Base-by-base conservation (phyloP, 2,329 filamentous ascomycete genomes). In the Colletotrichum sp. region DNA sequence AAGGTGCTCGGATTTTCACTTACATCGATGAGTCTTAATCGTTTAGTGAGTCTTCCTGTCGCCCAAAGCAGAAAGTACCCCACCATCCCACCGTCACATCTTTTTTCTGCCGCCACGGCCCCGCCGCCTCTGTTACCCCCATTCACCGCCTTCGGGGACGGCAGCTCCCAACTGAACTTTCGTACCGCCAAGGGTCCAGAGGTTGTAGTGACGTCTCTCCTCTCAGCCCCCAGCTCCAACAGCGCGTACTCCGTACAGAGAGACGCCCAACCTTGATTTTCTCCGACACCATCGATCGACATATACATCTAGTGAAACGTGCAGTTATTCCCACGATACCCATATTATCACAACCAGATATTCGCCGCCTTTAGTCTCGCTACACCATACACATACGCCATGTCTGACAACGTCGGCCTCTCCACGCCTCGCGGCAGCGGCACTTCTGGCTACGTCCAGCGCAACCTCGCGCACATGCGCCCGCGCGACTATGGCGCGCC, bases 361-460 rank as follows among this genome's bases (percentile, higher is more conserved):
- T 6, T 21, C n/a, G 43, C n/a, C n/a, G 43, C n/a, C 43, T 9
- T 4, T 7, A 52, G 10, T 21, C n/a, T 52, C 43, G 10, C 6
- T 21, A 13, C 43, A 13, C n/a, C 43, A 52, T 21, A 21, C n/a
- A 21, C 10, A 52, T 9, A 52, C 43, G n/a, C 39, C n/a, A 99
- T 99, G 97, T 97, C 96, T 76, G 96, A 97, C 79, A 99, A 99
- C 87, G 97, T 99, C 82, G 98, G 97, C 74, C 95, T 99, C 81
- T 93, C 94, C 73, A 99, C 97, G 6, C 97, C 97, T 4, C 94
- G 97, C 82, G 97, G 97, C 79, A 98, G 95, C 83, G 97, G 97
- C 64, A 99, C 97, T 73, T 99, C 96, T 1, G 97, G 97, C 83
- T 99, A 99, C 84, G 96, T 99, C 72, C 96, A 99, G 86, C 95